phyloP scores from a whole-genome alignment of 1,284 basidiomycete species.

The Singerocomus inundabilis region DNA sequence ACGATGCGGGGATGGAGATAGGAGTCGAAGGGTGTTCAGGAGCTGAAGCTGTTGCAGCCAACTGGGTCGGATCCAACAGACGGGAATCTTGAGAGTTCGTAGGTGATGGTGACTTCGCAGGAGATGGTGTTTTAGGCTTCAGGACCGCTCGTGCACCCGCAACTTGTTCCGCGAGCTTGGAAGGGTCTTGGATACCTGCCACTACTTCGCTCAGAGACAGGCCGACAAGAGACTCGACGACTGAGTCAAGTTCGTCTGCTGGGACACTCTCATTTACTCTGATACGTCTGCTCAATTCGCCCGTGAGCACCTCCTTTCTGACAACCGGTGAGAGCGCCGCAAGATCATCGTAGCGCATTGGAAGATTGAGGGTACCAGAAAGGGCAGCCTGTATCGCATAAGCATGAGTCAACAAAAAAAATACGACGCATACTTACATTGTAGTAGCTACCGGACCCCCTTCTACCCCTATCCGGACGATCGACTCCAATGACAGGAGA shows the following conservation, averaged over 20 bases:
- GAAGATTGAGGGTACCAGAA: conserved; percentile 70
- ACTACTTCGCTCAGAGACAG: conserved; percentile 75
- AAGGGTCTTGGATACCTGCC: conserved; percentile 67
- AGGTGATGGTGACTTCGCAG: conserved; percentile 46
- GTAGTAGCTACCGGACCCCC: conserved; percentile 82
- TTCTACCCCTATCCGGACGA: conserved; percentile 58
- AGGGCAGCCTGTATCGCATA: conserved; percentile 60
- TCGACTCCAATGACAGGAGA: conserved; percentile 57
- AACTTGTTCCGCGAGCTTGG: conserved; percentile 64
- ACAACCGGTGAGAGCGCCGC: conserved; percentile 78
- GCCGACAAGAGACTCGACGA: conserved; percentile 68
- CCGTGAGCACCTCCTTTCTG: conserved; percentile 78
- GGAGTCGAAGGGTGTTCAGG: conserved; percentile 83
- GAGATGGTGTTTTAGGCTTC: conserved; percentile 43
- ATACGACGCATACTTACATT: conserved; percentile 46
- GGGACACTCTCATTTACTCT: conserved; percentile 53
- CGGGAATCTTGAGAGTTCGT: conserved; percentile 63
- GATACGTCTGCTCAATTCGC: conserved; percentile 75
- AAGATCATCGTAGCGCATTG: conserved; percentile 81
- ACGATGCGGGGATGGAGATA: conserved; percentile 66
- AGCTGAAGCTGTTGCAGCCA: conserved; percentile 72
- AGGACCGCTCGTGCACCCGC: conserved; percentile 43
- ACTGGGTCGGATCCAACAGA: conserved; percentile 54
- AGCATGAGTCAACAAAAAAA: neutral
- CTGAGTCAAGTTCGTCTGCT: conserved; percentile 53